phyloP scores from a whole-genome alignment of 2,329 filamentous ascomycete species.

The Beauveria sp. region DNA sequence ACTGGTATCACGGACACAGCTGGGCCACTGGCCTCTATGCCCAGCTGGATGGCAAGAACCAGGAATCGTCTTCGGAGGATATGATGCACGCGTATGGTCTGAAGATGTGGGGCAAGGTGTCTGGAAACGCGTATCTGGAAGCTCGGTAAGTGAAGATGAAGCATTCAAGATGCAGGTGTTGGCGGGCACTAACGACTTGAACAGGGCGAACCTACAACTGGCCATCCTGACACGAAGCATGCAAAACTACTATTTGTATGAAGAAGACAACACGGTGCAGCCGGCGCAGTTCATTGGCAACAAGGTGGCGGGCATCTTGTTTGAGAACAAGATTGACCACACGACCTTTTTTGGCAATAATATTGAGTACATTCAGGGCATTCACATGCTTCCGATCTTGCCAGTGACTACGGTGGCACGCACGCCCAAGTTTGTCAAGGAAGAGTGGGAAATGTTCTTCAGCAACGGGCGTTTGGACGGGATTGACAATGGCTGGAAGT shows the following conservation, averaged over 20 bases:
- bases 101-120: constrained; percentile 87
- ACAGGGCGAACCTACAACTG: constrained; percentile 72
- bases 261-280: constrained; percentile 58
- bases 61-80: constrained; percentile 88
- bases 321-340: constrained; percentile 94
- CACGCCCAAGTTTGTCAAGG: constrained; percentile 58
- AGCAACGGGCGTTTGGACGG: constrained; percentile 54
- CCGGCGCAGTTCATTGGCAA: constrained; percentile 75
- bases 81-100: constrained; percentile 78
- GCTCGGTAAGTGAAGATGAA: constrained; percentile 44
- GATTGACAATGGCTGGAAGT: constrained; percentile 73
- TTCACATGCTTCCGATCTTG: constrained; percentile 75
- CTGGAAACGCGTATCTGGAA: constrained; percentile 71
- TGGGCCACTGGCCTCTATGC: constrained; percentile 81
- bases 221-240: constrained; percentile 68
- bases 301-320: constrained; percentile 64
- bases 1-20: constrained; percentile 92
- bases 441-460: constrained; percentile 83
- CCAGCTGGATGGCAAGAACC: constrained; percentile 66
- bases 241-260: constrained; percentile 76
- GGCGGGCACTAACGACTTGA: constrained; percentile 11
- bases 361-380: constrained; percentile 66
- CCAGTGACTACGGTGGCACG: constrained; percentile 63
- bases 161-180: neutral
- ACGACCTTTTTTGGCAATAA: constrained; percentile 78